These are phyloP conservation scores for Gnaphalium uliginosum DNA, from an alignment of 129 eudicot genomes.

Conservation along the genomic window DNA sequence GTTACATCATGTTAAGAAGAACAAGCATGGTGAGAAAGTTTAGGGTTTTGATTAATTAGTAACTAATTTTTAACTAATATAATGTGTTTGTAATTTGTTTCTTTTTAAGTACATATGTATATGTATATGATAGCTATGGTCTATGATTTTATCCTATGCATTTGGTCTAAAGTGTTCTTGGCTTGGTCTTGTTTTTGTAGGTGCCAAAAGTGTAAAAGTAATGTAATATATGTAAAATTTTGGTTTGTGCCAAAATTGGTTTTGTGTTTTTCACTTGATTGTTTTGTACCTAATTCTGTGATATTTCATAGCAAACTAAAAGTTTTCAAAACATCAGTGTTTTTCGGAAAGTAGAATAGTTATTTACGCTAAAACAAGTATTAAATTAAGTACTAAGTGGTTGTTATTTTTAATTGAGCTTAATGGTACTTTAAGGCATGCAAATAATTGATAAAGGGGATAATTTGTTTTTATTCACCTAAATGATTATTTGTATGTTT, in stretches of 20 bases:
- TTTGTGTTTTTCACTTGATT: background rate
- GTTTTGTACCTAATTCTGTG: background rate
- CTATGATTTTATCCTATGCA: background rate
- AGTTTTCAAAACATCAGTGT: background rate
- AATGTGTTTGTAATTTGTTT: background rate
- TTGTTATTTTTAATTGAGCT: no score
- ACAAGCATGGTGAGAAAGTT: conserved; percentile 55
- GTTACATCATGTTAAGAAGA: conserved; percentile 56
- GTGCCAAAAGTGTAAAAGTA: background rate
- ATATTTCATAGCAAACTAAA: background rate
- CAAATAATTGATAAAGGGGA: background rate
- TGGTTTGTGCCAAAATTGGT: background rate
- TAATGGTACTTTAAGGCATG: background rate
- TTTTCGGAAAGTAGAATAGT: background rate
- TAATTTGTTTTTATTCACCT: background rate
- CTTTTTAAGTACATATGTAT: background rate
- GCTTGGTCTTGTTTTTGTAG: background rate
- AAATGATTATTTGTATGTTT: background rate
- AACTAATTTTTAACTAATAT: conserved; percentile 3
- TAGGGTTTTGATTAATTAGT: conserved; percentile 8
- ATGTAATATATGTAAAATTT: no score
- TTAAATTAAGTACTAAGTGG: no score
- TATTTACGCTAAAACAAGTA: background rate
- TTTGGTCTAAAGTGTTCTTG: background rate
- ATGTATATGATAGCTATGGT: background rate